Percentiles rank a stretch among this genome's conserved stretches.
Evolutionary conservation across 1,139 yeast species (phyloP).

Genomic region (Blastobotrys ciferrii): DNA sequence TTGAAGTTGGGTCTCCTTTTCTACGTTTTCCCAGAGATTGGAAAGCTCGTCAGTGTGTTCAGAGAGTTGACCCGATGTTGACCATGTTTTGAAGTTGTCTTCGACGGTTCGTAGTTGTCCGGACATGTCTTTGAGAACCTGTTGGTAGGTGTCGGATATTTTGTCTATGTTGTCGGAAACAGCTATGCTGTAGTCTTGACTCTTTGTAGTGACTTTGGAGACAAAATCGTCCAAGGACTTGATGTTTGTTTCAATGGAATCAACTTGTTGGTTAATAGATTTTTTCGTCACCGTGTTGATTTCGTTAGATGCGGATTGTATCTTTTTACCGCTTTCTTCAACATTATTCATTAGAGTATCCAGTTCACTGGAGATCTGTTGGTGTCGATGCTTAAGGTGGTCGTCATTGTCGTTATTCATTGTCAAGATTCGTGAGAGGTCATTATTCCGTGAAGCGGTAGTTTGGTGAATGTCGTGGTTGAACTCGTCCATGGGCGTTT

Average conservation of each 20-base stretch:
- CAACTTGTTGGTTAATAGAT: conserved; percentile 12
- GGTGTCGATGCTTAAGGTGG: neutral
- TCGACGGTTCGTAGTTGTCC: conserved; percentile 2
- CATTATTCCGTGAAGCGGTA: neutral
- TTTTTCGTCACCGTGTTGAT: conserved; percentile 5
- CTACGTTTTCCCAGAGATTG: conserved; percentile 10
- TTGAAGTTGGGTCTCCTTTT: neutral
- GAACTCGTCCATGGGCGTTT: neutral
- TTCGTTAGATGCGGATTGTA: conserved; percentile 1
- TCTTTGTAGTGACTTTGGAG: conserved; percentile 7
- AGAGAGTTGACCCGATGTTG: neutral
- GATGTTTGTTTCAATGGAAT: conserved; percentile 12
- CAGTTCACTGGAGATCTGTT: neutral
- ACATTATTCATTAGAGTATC: neutral
- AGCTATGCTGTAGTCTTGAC: conserved; percentile 3
- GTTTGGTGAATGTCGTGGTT: neutral
- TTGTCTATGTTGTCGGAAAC: conserved; percentile 1
- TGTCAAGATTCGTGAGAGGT: conserved; percentile 5
- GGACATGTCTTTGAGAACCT: conserved; percentile 8
- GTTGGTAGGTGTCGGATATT: neutral
- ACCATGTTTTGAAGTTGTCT: conserved; percentile 1
- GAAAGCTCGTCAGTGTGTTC: conserved; percentile 2
- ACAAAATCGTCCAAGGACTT: conserved; percentile 12
- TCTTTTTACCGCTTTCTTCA: conserved; percentile 5
- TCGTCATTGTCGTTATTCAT: neutral